A percentile compares a stretch with the other conserved stretches of the same genome.
These are phyloP conservation scores for Gilbertella persicaria DNA, from an alignment of 371 early-diverging fungal species.

Conservation along the genomic window DNA sequence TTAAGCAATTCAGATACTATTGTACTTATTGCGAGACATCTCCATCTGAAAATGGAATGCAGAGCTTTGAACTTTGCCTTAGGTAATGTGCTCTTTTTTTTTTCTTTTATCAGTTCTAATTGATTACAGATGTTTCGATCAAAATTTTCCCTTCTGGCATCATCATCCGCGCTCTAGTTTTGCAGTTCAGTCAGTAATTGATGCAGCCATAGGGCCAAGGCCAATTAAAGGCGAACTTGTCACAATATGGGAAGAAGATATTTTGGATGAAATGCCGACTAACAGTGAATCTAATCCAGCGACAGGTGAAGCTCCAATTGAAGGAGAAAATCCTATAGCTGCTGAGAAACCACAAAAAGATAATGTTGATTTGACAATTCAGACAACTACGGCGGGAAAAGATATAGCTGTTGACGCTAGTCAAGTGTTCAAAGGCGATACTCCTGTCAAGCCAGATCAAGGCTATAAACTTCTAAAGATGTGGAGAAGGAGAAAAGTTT, in stretches of 20 bases:
- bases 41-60: conserved; percentile 57
- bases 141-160: conserved; percentile 74
- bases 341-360: neutral
- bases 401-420: conserved; percentile 28
- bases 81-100: conserved; percentile 21
- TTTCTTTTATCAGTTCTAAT: neutral
- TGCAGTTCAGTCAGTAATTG: conserved; percentile 71
- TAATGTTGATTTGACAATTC: too few species aligned
- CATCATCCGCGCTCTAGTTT: conserved; percentile 79
- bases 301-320: neutral
- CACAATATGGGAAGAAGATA: conserved; percentile 64
- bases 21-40: conserved; percentile 84
- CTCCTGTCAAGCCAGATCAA: conserved; percentile 38
- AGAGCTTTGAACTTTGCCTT: conserved; percentile 74
- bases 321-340: neutral
- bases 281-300: neutral
- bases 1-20: conserved; percentile 72
- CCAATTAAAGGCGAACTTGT: conserved; percentile 62
- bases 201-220: conserved; percentile 49
- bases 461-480: conserved; percentile 51
- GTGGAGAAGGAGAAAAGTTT: conserved; percentile 61
- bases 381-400: too few species aligned
- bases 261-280: conserved; percentile 38
- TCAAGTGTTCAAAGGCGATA: conserved; percentile 37
- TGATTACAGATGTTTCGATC: conserved; percentile 69